phyloP scores from a whole-genome alignment of 208 protist species.

The Wallacemonas rigidus region DNA sequence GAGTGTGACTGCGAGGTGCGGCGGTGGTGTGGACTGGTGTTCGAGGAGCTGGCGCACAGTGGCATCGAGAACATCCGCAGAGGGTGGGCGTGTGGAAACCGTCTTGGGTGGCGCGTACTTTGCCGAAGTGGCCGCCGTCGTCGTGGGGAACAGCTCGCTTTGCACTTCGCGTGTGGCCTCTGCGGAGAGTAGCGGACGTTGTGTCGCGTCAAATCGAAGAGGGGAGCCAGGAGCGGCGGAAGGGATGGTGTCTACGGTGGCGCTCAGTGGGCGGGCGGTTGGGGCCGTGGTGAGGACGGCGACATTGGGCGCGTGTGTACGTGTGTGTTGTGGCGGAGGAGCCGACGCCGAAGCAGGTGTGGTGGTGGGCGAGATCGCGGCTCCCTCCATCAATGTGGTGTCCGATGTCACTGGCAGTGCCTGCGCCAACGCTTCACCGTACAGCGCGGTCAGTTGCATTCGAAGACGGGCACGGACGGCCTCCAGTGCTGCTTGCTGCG shows the following conservation, averaged over 20 bases:
- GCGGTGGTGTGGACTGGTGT: constrained; percentile 18
- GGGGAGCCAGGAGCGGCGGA: no score
- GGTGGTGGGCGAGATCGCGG: background rate
- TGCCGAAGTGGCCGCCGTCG: no score
- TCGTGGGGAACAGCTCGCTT: no score
- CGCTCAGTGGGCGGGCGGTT: no score
- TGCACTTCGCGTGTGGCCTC: no score
- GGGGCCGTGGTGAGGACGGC: no score
- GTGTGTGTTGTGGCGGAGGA: background rate
- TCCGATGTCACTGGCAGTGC: constrained; percentile 6
- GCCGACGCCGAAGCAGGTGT: background rate
- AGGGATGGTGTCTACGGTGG: no score
- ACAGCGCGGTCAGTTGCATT: constrained; percentile 52
- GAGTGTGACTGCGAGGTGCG: background rate
- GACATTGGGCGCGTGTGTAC: no score
- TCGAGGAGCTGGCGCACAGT: constrained; percentile 25
- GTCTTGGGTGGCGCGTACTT: no score
- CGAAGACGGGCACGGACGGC: constrained; percentile 23
- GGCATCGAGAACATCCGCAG: constrained; percentile 18
- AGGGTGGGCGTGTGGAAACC: constrained; percentile 6
- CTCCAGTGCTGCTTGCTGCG: constrained; percentile 33
- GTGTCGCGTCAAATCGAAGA: no score
- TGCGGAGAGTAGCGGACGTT: no score
- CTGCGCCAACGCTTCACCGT: constrained; percentile 31
- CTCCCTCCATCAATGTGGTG: no score